These are phyloP conservation scores for Lipomyces kockii DNA, from an alignment of 805 yeast species.

Conservation along the genomic window DNA sequence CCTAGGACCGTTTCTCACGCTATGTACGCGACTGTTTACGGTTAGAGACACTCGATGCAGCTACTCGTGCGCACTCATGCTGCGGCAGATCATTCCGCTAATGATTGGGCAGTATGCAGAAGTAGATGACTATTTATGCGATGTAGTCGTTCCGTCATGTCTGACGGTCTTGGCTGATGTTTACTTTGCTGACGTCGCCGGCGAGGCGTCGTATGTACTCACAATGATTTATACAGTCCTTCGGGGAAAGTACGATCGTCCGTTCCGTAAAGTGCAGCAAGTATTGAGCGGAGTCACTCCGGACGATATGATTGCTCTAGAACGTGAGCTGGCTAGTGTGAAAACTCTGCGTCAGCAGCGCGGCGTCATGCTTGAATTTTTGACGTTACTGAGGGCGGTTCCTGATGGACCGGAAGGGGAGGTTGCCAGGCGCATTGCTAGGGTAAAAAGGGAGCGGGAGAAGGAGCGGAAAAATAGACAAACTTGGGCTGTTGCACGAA, in stretches of 20 bases:
- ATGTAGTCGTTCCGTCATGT: slow-evolving; percentile 70
- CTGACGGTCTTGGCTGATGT: slow-evolving; percentile 70
- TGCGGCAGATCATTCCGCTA: slow-evolving; percentile 73
- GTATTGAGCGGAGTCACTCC: slow-evolving; percentile 56
- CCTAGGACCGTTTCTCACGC: slow-evolving; percentile 75
- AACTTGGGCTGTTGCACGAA: slow-evolving; percentile 29
- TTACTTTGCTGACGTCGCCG: slow-evolving; percentile 82
- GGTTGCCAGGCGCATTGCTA: slow-evolving; percentile 28
- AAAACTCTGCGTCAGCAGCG: slow-evolving; percentile 77
- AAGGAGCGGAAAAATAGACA: slow-evolving; percentile 11
- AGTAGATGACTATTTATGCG: slow-evolving; percentile 71
- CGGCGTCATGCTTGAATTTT: slow-evolving; percentile 73
- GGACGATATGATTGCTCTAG: slow-evolving; percentile 66
- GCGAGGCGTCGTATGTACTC: slow-evolving; percentile 88
- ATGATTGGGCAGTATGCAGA: slow-evolving; percentile 70
- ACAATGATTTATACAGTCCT: slow-evolving; percentile 78
- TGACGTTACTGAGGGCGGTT: slow-evolving; percentile 60
- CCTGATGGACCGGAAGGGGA: slow-evolving; percentile 35
- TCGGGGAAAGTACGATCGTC: slow-evolving; percentile 69
- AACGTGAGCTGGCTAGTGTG: slow-evolving; percentile 64
- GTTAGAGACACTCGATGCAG: slow-evolving; percentile 92
- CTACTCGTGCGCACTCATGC: slow-evolving; percentile 81
- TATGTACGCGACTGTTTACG: slow-evolving; percentile 74
- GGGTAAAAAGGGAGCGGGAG: slow-evolving; percentile 23
- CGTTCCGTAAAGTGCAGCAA: slow-evolving; percentile 62